These are phyloP conservation scores for Penicillium decumbens DNA, from an alignment of 2,329 filamentous ascomycete genomes.

Conservation along the genomic window DNA sequence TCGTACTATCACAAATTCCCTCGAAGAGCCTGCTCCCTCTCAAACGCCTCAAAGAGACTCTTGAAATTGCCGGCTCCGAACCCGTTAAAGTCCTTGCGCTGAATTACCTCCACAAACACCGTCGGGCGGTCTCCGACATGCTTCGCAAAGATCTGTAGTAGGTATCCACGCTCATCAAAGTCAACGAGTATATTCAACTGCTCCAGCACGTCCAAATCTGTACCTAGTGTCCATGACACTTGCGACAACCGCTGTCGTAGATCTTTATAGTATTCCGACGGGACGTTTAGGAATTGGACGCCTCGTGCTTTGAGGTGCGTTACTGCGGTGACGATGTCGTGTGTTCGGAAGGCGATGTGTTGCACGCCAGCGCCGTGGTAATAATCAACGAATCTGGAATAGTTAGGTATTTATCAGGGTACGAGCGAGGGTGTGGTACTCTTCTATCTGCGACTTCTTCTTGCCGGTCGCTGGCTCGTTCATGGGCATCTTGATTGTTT, in stretches of 20 bases:
- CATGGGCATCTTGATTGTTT: conserved; percentile 91
- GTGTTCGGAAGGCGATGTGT: conserved; percentile 79
- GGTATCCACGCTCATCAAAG: conserved; percentile 83
- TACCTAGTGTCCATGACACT: conserved; percentile 54
- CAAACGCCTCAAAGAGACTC: conserved; percentile 86
- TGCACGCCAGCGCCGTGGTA: conserved; percentile 82
- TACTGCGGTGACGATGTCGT: conserved; percentile 69
- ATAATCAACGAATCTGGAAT: conserved; percentile 58
- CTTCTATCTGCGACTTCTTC: conserved; percentile 85
- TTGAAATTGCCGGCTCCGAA: conserved; percentile 94
- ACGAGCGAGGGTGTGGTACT: conserved; percentile 36
- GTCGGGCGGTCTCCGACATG: conserved; percentile 89
- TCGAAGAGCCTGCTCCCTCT: conserved; percentile 76
- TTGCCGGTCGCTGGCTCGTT: conserved; percentile 84
- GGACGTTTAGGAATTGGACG: conserved; percentile 82
- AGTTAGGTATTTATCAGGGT: too few relatives aligned
- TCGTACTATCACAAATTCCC: conserved; percentile 53
- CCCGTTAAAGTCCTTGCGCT: conserved; percentile 78
- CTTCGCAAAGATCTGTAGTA: conserved; percentile 69
- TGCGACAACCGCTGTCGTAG: conserved; percentile 66
- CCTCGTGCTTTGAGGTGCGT: conserved; percentile 68
- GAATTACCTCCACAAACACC: conserved; percentile 90
- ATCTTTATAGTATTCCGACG: conserved; percentile 71
- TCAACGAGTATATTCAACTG: conserved; percentile 79
- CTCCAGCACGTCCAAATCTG: conserved; percentile 72